phyloP scores from a whole-genome alignment of 495 filamentous ascomycete genomes.

The Xylaria intraflava region DNA sequence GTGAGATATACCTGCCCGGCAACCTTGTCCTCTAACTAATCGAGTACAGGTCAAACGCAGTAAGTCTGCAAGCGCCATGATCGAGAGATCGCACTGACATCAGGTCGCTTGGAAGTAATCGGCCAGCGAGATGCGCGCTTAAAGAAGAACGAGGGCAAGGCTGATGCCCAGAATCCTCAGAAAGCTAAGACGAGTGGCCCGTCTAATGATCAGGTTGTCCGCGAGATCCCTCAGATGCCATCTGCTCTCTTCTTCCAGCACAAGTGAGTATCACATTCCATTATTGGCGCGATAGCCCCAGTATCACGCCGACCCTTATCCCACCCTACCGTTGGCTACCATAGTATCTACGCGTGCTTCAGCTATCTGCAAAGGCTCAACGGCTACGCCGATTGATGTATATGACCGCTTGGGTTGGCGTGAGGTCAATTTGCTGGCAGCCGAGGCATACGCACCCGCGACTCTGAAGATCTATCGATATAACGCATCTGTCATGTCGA shows the following conservation, averaged over 20 bases:
- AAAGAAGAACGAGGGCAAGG: conserved; percentile 48
- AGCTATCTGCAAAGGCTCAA: no score
- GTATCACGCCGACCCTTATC: no score
- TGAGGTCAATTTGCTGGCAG: no score
- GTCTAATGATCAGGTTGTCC: conserved; percentile 43
- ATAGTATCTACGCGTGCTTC: no score
- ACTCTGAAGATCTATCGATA: neutral
- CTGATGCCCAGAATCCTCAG: conserved; percentile 48
- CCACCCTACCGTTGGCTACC: no score
- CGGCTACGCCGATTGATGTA: no score
- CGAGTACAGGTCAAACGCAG: conserved; percentile 9
- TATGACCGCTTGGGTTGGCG: no score
- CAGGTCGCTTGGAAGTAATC: conserved; percentile 32
- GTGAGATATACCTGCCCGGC: conserved; percentile 31
- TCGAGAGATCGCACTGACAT: neutral
- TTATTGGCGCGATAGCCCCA: neutral
- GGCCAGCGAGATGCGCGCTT: conserved; percentile 56
- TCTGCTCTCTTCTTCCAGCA: conserved; percentile 90
- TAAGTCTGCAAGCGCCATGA: neutral
- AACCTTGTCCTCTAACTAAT: neutral
- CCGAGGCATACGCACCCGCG: neutral
- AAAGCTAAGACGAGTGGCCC: conserved; percentile 41
- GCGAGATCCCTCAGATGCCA: conserved; percentile 71
- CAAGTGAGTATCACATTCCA: conserved; percentile 42
- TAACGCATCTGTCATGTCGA: neutral